A percentile compares a stretch with the other conserved stretches of the same genome.
phyloP scores from a whole-genome alignment of 306 rosid species.

The Vachellia collinsii region DNA sequence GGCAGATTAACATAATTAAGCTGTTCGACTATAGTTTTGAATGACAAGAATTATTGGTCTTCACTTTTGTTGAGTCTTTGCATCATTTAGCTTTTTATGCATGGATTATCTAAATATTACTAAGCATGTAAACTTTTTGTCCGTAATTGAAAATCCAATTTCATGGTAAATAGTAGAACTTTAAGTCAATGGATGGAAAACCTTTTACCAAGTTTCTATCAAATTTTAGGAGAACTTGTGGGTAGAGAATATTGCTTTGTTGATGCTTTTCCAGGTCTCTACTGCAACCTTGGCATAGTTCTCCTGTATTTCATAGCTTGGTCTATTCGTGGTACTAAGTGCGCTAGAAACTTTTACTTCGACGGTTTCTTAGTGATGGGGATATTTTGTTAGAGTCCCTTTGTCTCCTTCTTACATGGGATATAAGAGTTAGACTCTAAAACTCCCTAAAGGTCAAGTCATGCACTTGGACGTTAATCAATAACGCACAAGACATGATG shows the following conservation, averaged over 20 bases:
- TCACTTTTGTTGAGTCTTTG: background rate
- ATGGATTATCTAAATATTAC: background rate
- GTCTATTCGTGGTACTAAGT: background rate
- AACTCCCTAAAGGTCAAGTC: background rate
- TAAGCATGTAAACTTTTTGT: background rate
- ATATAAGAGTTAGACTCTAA: background rate
- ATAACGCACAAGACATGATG: background rate
- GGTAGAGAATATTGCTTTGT: background rate
- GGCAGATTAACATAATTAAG: background rate
- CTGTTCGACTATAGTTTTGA: background rate
- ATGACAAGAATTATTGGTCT: background rate
- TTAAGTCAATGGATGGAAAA: background rate
- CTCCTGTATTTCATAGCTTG: background rate
- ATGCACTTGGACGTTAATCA: background rate
- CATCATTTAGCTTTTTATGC: background rate
- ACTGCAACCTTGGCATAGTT: background rate
- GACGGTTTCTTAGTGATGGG: background rate
- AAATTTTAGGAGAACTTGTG: background rate
- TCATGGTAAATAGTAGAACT: background rate
- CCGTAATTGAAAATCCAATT: background rate
- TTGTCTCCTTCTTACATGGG: background rate
- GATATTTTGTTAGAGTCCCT: background rate
- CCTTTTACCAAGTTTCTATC: background rate
- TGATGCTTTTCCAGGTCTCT: background rate
- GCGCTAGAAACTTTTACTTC: background rate